phyloP scores from a whole-genome alignment of 1,139 yeast genomes.

The Zygosaccharomyces pseudobailii region DNA sequence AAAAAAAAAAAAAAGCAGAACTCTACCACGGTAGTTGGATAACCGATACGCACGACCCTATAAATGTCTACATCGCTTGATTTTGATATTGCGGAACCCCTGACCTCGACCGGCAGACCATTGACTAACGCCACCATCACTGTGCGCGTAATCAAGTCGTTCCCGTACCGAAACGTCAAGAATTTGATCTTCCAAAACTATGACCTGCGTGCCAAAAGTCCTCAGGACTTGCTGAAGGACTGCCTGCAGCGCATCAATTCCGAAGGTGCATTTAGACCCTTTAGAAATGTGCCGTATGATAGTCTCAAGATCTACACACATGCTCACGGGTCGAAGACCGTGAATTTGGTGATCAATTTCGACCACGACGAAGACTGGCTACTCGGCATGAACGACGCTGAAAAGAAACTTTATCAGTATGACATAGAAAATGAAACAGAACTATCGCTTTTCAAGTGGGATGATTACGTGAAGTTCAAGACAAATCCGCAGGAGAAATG shows the following conservation, averaged over 20 bases:
- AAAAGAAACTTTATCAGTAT: conserved; percentile 52
- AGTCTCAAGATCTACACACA: conserved; percentile 83
- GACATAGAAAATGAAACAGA: conserved; percentile 91
- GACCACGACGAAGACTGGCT: conserved; percentile 70
- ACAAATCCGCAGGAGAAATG: conserved; percentile 87
- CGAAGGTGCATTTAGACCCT: conserved; percentile 73
- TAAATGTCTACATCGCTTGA: conserved; percentile 13
- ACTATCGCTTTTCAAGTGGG: conserved; percentile 66
- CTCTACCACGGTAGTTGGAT: no score
- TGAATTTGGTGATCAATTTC: conserved; percentile 85
- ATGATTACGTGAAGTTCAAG: conserved; percentile 63
- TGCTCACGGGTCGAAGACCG: conserved; percentile 92
- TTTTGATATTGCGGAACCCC: conserved; percentile 34
- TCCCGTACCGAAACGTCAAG: conserved; percentile 86
- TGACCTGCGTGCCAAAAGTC: conserved; percentile 67
- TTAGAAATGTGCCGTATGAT: conserved; percentile 70
- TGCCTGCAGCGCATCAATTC: conserved; percentile 49
- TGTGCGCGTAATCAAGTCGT: conserved; percentile 81
- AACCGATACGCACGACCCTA: background rate
- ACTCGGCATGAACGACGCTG: conserved; percentile 41
- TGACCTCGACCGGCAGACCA: conserved; percentile 36
- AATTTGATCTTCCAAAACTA: conserved; percentile 69
- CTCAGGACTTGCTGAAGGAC: conserved; percentile 54
- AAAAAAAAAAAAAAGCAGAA: no score
- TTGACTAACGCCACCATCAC: conserved; percentile 60